Percentiles rank a stretch among this genome's conserved stretches.
phyloP scores from a whole-genome alignment of 2,329 filamentous ascomycete genomes.

The Aureobasidium vineae region DNA sequence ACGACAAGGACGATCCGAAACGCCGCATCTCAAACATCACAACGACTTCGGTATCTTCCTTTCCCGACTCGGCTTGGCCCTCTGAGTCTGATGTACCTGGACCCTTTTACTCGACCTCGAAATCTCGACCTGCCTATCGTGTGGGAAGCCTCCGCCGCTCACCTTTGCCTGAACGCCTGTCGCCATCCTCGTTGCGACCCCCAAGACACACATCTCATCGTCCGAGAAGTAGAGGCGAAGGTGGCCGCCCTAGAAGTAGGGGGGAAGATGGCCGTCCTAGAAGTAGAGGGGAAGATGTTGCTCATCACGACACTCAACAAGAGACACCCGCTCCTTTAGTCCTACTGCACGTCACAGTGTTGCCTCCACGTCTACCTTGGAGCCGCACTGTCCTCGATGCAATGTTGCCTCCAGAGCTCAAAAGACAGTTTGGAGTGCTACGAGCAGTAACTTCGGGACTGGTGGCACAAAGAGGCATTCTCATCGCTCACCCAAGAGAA shows the following conservation, averaged over 20 bases:
- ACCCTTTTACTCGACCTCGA: conserved; percentile 53
- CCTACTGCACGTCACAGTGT: conserved; percentile 71
- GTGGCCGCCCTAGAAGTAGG: not conserved
- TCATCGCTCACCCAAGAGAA: conserved; percentile 74
- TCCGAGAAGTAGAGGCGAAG: conserved; percentile 6
- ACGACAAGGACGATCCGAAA: not conserved
- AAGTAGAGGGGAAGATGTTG: not conserved
- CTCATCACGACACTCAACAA: not conserved
- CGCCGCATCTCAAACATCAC: conserved; percentile 35
- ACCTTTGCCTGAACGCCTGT: conserved; percentile 44
- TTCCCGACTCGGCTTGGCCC: conserved; percentile 36
- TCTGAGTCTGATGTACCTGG: conserved; percentile 29
- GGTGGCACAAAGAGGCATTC: conserved; percentile 68
- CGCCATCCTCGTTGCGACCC: conserved; percentile 39
- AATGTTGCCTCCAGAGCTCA: conserved; percentile 59
- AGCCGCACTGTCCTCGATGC: conserved; percentile 52
- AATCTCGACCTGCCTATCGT: conserved; percentile 39
- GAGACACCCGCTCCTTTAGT: conserved; percentile 57
- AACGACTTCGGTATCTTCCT: conserved; percentile 36
- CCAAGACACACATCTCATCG: not conserved
- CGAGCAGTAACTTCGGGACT: conserved; percentile 71
- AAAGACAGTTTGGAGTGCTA: conserved; percentile 48
- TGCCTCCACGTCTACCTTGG: conserved; percentile 68
- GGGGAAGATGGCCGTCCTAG: conserved; percentile 4
- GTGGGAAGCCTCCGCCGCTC: conserved; percentile 38